Evolutionary conservation across 176 grass and related monocot species (phyloP), one percentile per base, ranked within the genome.

Genomic region (Ananas comosus): DNA sequence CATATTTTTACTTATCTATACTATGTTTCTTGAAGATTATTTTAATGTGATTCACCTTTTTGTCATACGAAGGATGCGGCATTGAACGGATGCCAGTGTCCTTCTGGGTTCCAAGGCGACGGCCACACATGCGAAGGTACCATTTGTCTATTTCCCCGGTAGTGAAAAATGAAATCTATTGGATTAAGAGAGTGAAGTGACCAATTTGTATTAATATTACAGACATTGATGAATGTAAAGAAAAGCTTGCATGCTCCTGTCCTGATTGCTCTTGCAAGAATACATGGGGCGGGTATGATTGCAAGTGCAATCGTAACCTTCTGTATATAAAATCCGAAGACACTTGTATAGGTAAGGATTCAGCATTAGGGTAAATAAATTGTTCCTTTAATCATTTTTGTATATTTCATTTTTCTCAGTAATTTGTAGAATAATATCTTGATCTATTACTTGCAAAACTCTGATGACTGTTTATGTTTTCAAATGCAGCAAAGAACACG

Each of bases 211-310:
- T 2, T 33, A 66, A 42, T 61, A 48, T 69, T 71, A 48, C 67
- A 96, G 94, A 99, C 66, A 76, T 90, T 10, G 74, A 99, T 70
- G 94, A 93, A 75, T 99, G 89, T 82, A 76, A 84, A 14, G 84
- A 86, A 70, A 93, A 80, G 81, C 42, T 77, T n/a, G 87, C 80
- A 10, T 99, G 94, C 70, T 76, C 79, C 9, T 93, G 94, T 74
- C 74, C 83, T 12, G 72, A 79, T 54, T 99, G 94, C 77, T 84
- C 84, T 19, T 93, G 94, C 76, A 67, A 72, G 77, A 93, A 99
- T 73, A 93, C 70, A 0, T 99, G 85, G 87, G 94, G 94, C 24
- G 75, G 78, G 2, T 92, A 85, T 82, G 87, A 99, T 68, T 99
- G 94, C 89, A 78, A 79, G 48, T 99, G 94, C 82, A 83, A 58